Conservation (phyloP, 805 yeast species). For the Blastobotrys attinorum region DNA sequence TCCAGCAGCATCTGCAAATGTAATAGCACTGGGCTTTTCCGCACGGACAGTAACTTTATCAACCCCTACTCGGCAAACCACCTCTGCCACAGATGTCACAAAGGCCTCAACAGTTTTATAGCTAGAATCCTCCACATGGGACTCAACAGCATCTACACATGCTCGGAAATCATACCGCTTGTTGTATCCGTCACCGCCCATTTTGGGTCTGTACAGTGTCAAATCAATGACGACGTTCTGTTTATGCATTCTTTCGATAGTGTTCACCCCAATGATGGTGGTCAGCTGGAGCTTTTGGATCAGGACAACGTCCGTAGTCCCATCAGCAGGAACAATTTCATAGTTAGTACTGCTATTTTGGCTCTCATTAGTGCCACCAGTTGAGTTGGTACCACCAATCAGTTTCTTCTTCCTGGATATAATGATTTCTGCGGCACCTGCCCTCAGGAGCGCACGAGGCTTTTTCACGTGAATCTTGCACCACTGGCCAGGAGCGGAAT, state of each 20-base stretch:
- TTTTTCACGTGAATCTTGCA: constrained; percentile 38
- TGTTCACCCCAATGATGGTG: constrained; percentile 88
- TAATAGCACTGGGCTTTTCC: constrained; percentile 81
- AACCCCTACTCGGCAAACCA: constrained; percentile 38
- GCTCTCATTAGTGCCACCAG: constrained; percentile 10
- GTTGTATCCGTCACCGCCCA: constrained; percentile 11
- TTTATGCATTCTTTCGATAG: constrained; percentile 74
- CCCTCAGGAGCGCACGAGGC: constrained; percentile 52
- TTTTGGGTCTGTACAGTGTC: constrained; percentile 35
- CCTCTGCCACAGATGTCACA: constrained; percentile 61
- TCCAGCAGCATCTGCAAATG: constrained; percentile 84
- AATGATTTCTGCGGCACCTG: constrained; percentile 40
- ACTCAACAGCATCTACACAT: constrained; percentile 41
- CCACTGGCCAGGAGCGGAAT: constrained; percentile 39
- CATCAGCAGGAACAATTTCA: constrained; percentile 10
- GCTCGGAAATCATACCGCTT: constrained; percentile 32
- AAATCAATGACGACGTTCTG: constrained; percentile 65
- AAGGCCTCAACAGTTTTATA: constrained; percentile 93
- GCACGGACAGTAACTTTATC: constrained; percentile 49
- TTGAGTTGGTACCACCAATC: no score
- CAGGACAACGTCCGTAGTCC: constrained; percentile 27
- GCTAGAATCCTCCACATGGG: constrained; percentile 65
- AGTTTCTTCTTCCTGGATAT: constrained; percentile 28
- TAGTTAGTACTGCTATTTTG: constrained; percentile 8
- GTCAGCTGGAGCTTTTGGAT: constrained; percentile 50